These are phyloP conservation scores for Aspergillus avenaceus DNA, from an alignment of 495 filamentous ascomycete genomes.

Conservation along the genomic window DNA sequence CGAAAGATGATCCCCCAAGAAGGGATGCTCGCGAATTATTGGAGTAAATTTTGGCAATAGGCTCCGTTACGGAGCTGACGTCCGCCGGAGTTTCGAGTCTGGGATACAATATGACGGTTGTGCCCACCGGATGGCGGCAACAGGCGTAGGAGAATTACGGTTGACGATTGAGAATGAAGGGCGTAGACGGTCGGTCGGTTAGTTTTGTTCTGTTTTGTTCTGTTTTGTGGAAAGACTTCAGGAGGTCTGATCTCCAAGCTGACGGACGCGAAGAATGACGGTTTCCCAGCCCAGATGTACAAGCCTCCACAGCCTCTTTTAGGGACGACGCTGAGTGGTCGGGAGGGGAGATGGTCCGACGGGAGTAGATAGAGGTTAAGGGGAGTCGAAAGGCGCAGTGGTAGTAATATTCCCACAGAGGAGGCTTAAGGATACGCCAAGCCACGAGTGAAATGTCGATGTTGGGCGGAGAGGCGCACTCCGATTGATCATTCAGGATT, in stretches of 20 bases:
- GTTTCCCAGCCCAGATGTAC: slow-evolving; percentile 6
- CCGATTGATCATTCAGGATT: slow-evolving; percentile 11
- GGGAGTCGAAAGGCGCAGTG: neutral
- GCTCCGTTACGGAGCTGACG: slow-evolving; percentile 41
- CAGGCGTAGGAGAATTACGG: neutral
- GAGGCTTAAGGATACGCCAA: slow-evolving; percentile 12
- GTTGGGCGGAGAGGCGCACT: slow-evolving; percentile 18
- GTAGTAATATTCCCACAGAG: slow-evolving; percentile 1
- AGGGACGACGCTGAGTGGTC: neutral
- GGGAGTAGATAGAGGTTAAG: slow-evolving; percentile 3
- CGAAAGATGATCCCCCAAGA: slow-evolving; percentile 53
- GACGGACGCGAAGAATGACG: slow-evolving; percentile 1
- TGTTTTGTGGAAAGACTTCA: slow-evolving; percentile 3
- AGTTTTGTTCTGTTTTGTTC: neutral
- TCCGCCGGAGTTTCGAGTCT: slow-evolving; percentile 20
- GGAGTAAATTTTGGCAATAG: slow-evolving; percentile 54
- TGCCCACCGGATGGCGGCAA: slow-evolving; percentile 29
- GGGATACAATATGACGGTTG: slow-evolving; percentile 39
- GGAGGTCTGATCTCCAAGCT: slow-evolving; percentile 12
- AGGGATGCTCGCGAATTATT: slow-evolving; percentile 63
- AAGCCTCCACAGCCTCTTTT: slow-evolving; percentile 11
- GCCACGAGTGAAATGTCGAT: slow-evolving; percentile 18
- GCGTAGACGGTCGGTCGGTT: neutral
- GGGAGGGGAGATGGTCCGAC: slow-evolving; percentile 1
- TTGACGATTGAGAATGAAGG: neutral